Percentiles rank a stretch among this genome's conserved stretches.
Evolutionary conservation across 768 basidiomycete genomes (phyloP).

Genomic region (Rhizopogon vesiculosus): DNA sequence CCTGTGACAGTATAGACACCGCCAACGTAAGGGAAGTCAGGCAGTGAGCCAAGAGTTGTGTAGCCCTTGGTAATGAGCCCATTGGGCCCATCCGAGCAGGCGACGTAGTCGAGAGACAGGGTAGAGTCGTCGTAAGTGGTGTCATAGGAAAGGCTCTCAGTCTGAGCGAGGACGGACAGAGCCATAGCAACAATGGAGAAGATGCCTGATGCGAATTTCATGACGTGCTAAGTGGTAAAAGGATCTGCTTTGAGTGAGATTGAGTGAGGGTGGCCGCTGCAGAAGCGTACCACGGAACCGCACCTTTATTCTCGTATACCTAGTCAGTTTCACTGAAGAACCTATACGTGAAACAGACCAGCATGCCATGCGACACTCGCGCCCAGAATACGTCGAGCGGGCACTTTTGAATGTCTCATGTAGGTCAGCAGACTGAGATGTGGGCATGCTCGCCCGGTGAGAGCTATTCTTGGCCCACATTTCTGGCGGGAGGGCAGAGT

Average conservation of each 20-base stretch:
- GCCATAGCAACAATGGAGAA: slow-evolving; percentile 8
- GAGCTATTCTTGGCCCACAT: slow-evolving; percentile 3
- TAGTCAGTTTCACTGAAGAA: background rate
- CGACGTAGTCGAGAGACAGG: slow-evolving; percentile 13
- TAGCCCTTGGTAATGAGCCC: slow-evolving; percentile 27
- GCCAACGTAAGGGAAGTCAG: slow-evolving; percentile 27
- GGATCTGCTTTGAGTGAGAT: background rate
- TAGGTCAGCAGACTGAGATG: slow-evolving; percentile 4
- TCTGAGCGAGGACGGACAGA: slow-evolving; percentile 14
- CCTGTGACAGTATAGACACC: slow-evolving; percentile 27
- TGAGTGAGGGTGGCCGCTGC: background rate
- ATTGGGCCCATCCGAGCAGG: slow-evolving; percentile 29
- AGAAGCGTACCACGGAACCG: background rate
- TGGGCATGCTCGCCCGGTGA: background rate
- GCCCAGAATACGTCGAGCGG: background rate
- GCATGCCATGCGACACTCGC: background rate
- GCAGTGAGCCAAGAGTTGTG: slow-evolving; percentile 28
- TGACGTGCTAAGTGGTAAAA: slow-evolving; percentile 1
- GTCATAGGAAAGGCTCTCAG: slow-evolving; percentile 24
- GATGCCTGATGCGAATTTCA: slow-evolving; percentile 20
- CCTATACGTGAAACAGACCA: background rate
- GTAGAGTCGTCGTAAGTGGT: slow-evolving; percentile 22
- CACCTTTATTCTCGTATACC: slow-evolving; percentile 9
- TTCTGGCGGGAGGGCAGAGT: background rate
- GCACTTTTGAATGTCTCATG: background rate